Evolutionary conservation across 176 grass and related monocot species (phyloP).

Genomic region (Lolium rigidum): DNA sequence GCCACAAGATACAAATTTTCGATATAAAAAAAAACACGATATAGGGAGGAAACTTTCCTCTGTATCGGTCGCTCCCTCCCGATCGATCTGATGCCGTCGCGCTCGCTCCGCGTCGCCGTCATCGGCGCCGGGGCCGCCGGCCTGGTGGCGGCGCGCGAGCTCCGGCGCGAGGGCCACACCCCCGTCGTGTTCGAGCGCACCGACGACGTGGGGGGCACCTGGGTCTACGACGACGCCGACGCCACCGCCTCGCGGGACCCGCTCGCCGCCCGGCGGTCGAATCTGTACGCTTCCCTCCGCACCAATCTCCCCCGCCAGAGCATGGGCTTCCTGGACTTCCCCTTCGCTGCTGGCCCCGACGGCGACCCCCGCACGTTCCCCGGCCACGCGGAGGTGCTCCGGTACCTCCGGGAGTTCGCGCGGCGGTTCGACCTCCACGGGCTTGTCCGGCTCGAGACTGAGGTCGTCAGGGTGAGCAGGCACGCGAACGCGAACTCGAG

Average conservation of each 20-base stretch:
- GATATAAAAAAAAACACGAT: too few relatives aligned
- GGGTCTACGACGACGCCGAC: background rate
- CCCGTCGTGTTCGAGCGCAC: background rate
- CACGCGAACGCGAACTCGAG: background rate
- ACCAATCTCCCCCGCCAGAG: slow-evolving; percentile 76
- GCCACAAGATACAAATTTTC: too few relatives aligned
- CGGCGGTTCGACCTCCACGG: slow-evolving; percentile 55
- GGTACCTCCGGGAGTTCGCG: slow-evolving; percentile 59
- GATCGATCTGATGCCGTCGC: background rate
- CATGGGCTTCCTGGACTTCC: slow-evolving; percentile 87
- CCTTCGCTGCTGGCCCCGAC: slow-evolving; percentile 42
- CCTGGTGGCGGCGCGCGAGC: background rate
- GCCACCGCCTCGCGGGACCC: too few relatives aligned
- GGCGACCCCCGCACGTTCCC: background rate
- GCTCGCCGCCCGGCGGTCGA: slow-evolving; percentile 19
- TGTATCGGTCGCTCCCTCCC: too few relatives aligned
- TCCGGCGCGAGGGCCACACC: background rate
- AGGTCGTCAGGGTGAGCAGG: slow-evolving; percentile 50
- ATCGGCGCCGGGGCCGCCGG: background rate
- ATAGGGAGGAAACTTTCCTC: too few relatives aligned
- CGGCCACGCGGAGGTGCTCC: background rate
- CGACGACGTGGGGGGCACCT: background rate
- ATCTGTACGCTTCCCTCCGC: slow-evolving; percentile 78
- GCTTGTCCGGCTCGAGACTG: slow-evolving; percentile 57
- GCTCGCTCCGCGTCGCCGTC: background rate